Conservation (phyloP, 2,329 filamentous ascomycete species). For the Trichoderma sp. region DNA sequence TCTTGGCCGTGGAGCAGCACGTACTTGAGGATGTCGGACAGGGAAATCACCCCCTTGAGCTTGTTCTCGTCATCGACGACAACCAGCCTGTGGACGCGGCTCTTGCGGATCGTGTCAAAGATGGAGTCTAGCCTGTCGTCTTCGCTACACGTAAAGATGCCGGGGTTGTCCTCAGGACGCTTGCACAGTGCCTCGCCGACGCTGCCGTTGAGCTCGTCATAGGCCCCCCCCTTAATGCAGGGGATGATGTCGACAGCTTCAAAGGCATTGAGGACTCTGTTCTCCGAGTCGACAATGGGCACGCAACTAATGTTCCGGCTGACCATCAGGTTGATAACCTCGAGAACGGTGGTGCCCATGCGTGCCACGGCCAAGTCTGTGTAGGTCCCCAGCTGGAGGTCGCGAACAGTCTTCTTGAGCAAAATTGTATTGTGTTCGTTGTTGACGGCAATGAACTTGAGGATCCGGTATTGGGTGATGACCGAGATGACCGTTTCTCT, state of each 20-base stretch:
- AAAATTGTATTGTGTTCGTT: conserved; percentile 80
- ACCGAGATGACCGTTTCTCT: conserved; percentile 93
- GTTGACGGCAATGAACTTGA: conserved; percentile 98
- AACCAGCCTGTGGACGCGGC: conserved; percentile 87
- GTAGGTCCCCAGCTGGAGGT: conserved; percentile 86
- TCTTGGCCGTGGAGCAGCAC: conserved; percentile 80
- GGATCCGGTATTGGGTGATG: conserved; percentile 95
- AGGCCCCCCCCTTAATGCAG: conserved; percentile 88
- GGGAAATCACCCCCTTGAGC: conserved; percentile 84
- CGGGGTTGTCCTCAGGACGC: conserved; percentile 86
- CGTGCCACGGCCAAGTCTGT: conserved; percentile 74
- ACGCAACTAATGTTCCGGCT: conserved; percentile 92
- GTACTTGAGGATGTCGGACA: conserved; percentile 96
- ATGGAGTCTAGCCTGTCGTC: conserved; percentile 93
- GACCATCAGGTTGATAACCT: conserved; percentile 92
- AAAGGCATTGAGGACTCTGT: conserved; percentile 87
- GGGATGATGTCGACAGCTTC: conserved; percentile 97
- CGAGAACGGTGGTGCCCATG: conserved; percentile 90
- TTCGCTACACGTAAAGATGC: conserved; percentile 93
- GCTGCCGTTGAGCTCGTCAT: conserved; percentile 83
- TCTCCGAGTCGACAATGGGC: conserved; percentile 81
- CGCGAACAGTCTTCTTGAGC: conserved; percentile 81
- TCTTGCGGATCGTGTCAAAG: conserved; percentile 95
- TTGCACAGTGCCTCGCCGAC: conserved; percentile 89
- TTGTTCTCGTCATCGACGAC: conserved; percentile 88